Conservation (phyloP, 2,329 filamentous ascomycete genomes). For the Teratosphaeria zuluensis region DNA sequence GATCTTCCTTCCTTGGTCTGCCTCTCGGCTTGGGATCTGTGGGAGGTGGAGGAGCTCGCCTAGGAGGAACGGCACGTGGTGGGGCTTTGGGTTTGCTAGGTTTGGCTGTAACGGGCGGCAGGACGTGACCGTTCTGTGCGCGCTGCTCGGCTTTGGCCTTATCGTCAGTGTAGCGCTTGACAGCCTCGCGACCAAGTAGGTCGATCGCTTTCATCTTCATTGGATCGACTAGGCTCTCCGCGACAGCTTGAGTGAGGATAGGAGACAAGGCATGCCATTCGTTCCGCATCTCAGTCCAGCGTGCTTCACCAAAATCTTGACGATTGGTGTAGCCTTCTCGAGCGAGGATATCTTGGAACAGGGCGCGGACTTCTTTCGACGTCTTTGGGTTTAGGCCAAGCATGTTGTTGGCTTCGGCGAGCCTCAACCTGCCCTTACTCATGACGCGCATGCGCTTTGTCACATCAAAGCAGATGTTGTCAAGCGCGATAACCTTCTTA, state of each 20-base stretch:
- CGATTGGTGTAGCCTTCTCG: constrained; percentile 62
- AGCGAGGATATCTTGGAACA: constrained; percentile 57
- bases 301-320: constrained; percentile 59
- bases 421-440: constrained; percentile 55
- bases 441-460: constrained; percentile 64
- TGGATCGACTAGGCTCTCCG: constrained; percentile 9
- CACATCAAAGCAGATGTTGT: constrained; percentile 72
- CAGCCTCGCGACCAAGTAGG: constrained; percentile 62
- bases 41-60: background rate
- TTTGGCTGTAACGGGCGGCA: constrained; percentile 27
- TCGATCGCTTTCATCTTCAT: constrained; percentile 58
- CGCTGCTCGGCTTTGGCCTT: constrained; percentile 14
- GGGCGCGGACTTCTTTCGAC: constrained; percentile 54
- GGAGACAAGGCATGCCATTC: constrained; percentile 46
- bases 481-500: constrained; percentile 58
- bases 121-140: constrained; percentile 21
- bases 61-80: background rate
- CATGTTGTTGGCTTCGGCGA: constrained; percentile 64
- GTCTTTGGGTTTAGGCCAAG: constrained; percentile 60
- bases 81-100: constrained; percentile 1
- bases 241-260: constrained; percentile 12
- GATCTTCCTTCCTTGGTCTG: background rate
- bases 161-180: constrained; percentile 63
- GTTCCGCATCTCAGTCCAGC: constrained; percentile 61
- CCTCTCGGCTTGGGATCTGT: background rate